Conservation (phyloP, 306 rosid genomes). For the Vicia villosa region DNA sequence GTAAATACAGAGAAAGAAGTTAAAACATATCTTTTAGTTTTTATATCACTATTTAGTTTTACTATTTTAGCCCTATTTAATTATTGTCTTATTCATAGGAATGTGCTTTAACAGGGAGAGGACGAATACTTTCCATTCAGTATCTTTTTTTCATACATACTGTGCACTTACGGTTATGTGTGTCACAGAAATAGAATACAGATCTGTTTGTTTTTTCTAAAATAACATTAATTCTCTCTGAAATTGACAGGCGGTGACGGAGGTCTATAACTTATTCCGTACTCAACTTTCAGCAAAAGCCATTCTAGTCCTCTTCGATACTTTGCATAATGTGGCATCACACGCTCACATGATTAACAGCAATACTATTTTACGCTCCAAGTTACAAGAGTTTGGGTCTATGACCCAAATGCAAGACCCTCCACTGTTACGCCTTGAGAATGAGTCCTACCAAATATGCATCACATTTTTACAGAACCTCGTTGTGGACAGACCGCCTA, state of each 20-base stretch:
- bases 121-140: conserved; percentile 1
- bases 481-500: conserved; percentile 62
- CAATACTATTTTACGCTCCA: conserved; percentile 64
- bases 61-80: background rate
- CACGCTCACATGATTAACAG: conserved; percentile 86
- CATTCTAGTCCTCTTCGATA: conserved; percentile 65
- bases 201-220: background rate
- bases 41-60: no score
- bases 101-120: conserved; percentile 10
- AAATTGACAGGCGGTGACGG: conserved; percentile 87
- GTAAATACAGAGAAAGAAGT: conserved; percentile 3
- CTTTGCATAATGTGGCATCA: conserved; percentile 77
- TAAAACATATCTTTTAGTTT: background rate
- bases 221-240: conserved; percentile 29
- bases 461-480: conserved; percentile 90
- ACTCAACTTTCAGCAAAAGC: conserved; percentile 68
- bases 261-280: conserved; percentile 86
- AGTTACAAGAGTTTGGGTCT: conserved; percentile 84
- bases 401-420: conserved; percentile 99
- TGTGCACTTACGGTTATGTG: conserved; percentile 1
- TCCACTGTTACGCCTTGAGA: conserved; percentile 91
- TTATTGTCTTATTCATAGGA: conserved; percentile 1
- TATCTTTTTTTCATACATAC: conserved; percentile 5
- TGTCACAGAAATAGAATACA: conserved; percentile 15
- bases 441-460: conserved; percentile 93